Evolutionary conservation across 129 eudicot species (phyloP).

Genomic region (Escallonia herrerae): DNA sequence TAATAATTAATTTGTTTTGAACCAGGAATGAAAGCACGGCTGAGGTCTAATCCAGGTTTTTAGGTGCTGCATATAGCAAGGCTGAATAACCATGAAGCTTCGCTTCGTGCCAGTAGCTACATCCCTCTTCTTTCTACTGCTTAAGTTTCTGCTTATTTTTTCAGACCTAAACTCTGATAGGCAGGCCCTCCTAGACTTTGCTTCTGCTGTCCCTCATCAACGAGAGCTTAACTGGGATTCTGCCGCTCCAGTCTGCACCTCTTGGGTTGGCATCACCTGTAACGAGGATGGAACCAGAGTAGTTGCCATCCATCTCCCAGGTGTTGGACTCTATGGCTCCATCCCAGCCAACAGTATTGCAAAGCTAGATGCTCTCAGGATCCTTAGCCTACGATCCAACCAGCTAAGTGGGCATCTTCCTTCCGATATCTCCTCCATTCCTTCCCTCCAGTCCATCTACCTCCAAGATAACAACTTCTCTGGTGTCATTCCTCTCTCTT

Average conservation of each 20-base stretch:
- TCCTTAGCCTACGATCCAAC: constrained; percentile 77
- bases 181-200: constrained; percentile 69
- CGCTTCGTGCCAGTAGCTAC: constrained; percentile 14
- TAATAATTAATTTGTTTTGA: constrained; percentile 8
- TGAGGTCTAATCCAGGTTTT: constrained; percentile 8
- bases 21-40: constrained; percentile 23
- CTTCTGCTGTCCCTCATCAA: constrained; percentile 59
- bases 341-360: constrained; percentile 64
- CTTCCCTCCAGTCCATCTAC: constrained; percentile 57
- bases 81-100: constrained; percentile 26
- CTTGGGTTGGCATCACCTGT: constrained; percentile 83
- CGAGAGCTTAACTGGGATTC: constrained; percentile 76
- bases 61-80: constrained; percentile 11
- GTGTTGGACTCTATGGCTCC: constrained; percentile 69
- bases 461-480: constrained; percentile 72
- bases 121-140: constrained; percentile 23
- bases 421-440: constrained; percentile 57
- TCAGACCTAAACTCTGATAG: constrained; percentile 58
- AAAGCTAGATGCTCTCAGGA: constrained; percentile 50
- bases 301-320: constrained; percentile 71
- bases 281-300: constrained; percentile 57
- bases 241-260: constrained; percentile 43
- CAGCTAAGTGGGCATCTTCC: constrained; percentile 64
- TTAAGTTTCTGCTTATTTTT: constrained; percentile 15
- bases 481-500: constrained; percentile 38